Base-by-base conservation (phyloP, 768 basidiomycete genomes). In the Trametes coccinea region DNA sequence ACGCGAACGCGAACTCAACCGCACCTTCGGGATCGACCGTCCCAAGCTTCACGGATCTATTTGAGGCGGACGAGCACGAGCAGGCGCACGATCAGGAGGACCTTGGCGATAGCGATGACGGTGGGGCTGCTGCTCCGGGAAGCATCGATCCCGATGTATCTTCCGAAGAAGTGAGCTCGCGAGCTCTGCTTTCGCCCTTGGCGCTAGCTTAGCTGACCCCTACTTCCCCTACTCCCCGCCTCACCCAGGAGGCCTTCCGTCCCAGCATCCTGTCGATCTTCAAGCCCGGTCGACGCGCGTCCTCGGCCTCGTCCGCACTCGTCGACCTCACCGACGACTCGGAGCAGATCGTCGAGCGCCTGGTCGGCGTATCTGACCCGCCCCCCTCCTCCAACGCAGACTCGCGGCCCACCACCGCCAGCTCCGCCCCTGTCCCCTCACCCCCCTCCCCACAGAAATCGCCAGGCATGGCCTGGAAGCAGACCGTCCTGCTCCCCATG, bases 391-490 rank as follows among this genome's bases (percentile, higher is more conserved):
- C 57, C 56, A 51, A 56, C 22, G 48, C 59, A 7, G 50, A 57
- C 30, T 39, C 57, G 43, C n/a, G 45, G 27, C 48, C 59, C 5
- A 39, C 56, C 37, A 58, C 53, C 16, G 58, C 62, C 17, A 48
- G 45, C 22, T 66, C 67, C 50, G 53, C 53, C 34, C 52, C 65
- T 31, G 13, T 59, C 13, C 50, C 50, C 14, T 30, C 59, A 5
- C 50, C 52, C 14, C 33, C 31, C 13, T 56, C 62, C 8, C 61
- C 59, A 0, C 66, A 68, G 55, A 64, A 58, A 40, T 65, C 70
- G 6, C 70, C 70, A 3, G 64, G 69, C 22, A 62, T 64, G 60
- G 64, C 61, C 16, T 72, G 69, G 71, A 69, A 70, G 50, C 47
- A 63, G 41, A 69, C 68, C 2, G 65, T 70, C 0, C 59, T 70